Evolutionary conservation across 495 filamentous ascomycete species (phyloP).

Genomic region (Bacidia gigantensis): DNA sequence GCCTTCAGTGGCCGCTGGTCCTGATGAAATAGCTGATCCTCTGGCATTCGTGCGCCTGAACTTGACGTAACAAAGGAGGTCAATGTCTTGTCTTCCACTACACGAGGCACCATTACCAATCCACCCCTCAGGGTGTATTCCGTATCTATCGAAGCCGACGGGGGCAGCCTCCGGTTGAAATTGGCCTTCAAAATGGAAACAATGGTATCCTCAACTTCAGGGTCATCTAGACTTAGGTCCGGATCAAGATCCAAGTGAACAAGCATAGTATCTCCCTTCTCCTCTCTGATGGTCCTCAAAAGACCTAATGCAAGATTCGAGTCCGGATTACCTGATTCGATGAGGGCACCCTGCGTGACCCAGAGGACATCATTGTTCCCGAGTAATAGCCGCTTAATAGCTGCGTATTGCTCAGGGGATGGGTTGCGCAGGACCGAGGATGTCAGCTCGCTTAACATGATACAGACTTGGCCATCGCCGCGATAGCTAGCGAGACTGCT

Average conservation of each 20-base stretch:
- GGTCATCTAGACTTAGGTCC: not conserved
- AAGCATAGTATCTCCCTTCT: slow-evolving; percentile 19
- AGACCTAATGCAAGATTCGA: slow-evolving; percentile 19
- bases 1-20: slow-evolving; percentile 1
- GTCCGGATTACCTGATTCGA: slow-evolving; percentile 16
- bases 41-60: not conserved
- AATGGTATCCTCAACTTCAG: slow-evolving; percentile 8
- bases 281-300: slow-evolving; percentile 23
- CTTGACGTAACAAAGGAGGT: not conserved
- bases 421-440: slow-evolving; percentile 7
- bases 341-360: slow-evolving; percentile 18
- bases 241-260: slow-evolving; percentile 22
- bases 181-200: slow-evolving; percentile 10
- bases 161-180: slow-evolving; percentile 6
- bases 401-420: slow-evolving; percentile 2
- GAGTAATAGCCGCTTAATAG: slow-evolving; percentile 19
- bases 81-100: slow-evolving; percentile 11
- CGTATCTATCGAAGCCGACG: slow-evolving; percentile 4
- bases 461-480: slow-evolving; percentile 9
- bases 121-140: slow-evolving; percentile 21
- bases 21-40: slow-evolving; percentile 3
- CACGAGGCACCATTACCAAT: slow-evolving; percentile 17
- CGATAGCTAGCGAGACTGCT: not conserved
- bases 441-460: slow-evolving; percentile 17
- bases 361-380: slow-evolving; percentile 20